Percentiles rank a stretch among this genome's conserved stretches.
Evolutionary conservation across 208 protist species (phyloP).

Genomic region (Herpetomonas tarakana): DNA sequence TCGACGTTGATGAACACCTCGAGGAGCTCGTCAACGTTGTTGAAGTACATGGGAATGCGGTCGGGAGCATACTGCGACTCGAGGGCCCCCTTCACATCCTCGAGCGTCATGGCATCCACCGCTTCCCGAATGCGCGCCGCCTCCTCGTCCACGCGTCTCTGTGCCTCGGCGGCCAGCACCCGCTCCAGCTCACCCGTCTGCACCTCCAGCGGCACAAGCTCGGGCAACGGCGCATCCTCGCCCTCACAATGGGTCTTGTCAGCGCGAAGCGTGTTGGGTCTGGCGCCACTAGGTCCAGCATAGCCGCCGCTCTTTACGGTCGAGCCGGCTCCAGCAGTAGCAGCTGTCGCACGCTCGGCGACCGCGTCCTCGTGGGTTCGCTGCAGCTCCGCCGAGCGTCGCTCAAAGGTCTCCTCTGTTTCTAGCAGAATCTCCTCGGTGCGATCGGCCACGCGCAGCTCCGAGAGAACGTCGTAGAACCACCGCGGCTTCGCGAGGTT

Average conservation of each 20-base stretch:
- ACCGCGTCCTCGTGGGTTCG: conserved; percentile 13
- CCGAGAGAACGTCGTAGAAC: conserved; percentile 75
- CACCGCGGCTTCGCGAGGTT: conserved; percentile 82
- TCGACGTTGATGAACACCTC: conserved; percentile 95
- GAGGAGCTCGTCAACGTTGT: conserved; percentile 89
- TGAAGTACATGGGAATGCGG: conserved; percentile 92
- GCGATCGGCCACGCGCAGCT: conserved; percentile 61
- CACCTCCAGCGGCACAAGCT: conserved; percentile 45
- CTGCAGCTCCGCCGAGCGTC: conserved; percentile 21
- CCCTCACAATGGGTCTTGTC: too few species aligned
- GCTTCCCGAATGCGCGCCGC: conserved; percentile 38
- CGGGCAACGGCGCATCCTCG: conserved; percentile 21
- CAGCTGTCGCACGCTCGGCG: conserved; percentile 12
- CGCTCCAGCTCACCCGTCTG: conserved; percentile 53
- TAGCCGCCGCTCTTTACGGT: background rate
- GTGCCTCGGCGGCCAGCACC: conserved; percentile 46
- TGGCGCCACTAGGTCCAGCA: too few species aligned
- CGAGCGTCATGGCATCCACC: conserved; percentile 47
- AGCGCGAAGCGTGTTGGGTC: background rate
- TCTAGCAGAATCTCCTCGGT: conserved; percentile 54
- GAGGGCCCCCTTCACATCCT: conserved; percentile 50
- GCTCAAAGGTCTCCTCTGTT: conserved; percentile 46
- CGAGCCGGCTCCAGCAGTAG: background rate
- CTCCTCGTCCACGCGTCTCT: conserved; percentile 31
- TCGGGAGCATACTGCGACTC: conserved; percentile 65